Evolutionary conservation across 208 protist genomes (phyloP), one percentile per base, ranked within the genome.

Genomic region (Acanthamoeba polyphaga): DNA sequence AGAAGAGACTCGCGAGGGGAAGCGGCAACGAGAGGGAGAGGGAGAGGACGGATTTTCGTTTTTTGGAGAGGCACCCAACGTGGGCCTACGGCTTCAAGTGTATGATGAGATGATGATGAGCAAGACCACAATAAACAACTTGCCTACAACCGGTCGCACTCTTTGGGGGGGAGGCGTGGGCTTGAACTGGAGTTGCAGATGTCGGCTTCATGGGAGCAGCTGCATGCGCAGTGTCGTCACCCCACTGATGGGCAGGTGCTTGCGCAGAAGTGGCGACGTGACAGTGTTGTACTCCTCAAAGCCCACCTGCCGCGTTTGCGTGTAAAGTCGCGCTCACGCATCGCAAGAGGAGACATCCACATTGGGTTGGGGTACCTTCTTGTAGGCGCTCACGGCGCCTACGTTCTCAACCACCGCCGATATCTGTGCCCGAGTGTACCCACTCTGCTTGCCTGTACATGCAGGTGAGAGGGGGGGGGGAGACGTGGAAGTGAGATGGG

Each of bases 241-340:
- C 10, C 66, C 66, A 29, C 66, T 72, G 66, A 38, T 38, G 15
- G 24, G 24, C 62, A 68, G 27, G 62, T 68, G 62, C 66, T 38
- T 72, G 7, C 15, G 66, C 10, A 72, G 66, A 1, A 72, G 29
- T 0, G 66, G 66, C 15, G 29, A 72, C 10, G 24, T 72, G n/a
- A 38, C 66, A 1, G 66, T 38, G 66, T 72, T 72, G 66, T 72
- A 72, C 66, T 72, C 66, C 29, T 72, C 66, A n/a, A 72, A 72
- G 9, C 66, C 62, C 15, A 58, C 53, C 53, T 58, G 53, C 43
- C 43, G 43, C 43, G 43, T 49, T 49, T 49, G 43, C 8, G 51
- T 12, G 53, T 58, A 2, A 7, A 19, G 53, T 19, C 17, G 53
- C 15, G 15, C 53, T 2, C 53, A 22, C 53, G 2, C 53, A 19